phyloP scores from a whole-genome alignment of 2,329 filamentous ascomycete genomes.

The Saccharata proteae region DNA sequence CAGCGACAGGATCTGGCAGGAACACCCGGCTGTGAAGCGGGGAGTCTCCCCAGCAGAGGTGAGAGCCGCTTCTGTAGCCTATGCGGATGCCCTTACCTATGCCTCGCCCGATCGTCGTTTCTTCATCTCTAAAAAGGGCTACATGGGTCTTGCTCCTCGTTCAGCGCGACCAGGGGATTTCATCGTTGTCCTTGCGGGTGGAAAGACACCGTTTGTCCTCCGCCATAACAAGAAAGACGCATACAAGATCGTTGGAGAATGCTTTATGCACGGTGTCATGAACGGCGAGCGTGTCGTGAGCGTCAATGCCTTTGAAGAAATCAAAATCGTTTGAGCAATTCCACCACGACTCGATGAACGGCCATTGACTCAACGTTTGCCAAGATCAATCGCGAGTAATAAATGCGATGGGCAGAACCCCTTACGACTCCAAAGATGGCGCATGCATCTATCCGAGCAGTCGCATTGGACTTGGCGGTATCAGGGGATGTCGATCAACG shows the following conservation, averaged over 20 bases:
- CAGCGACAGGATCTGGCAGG: too few relatives aligned
- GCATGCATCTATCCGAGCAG: too few relatives aligned
- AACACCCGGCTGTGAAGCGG: background rate
- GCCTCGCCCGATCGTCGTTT: slow-evolving; percentile 10
- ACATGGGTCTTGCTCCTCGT: slow-evolving; percentile 14
- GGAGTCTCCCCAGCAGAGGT: background rate
- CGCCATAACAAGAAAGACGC: slow-evolving; percentile 2
- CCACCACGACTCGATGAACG: too few relatives aligned
- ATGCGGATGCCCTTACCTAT: background rate
- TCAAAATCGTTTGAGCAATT: background rate
- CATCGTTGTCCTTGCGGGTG: slow-evolving; percentile 11
- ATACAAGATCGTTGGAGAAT: slow-evolving; percentile 9
- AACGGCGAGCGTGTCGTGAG: slow-evolving; percentile 3
- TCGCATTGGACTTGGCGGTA: too few relatives aligned
- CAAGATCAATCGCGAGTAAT: too few relatives aligned
- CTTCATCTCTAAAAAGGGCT: slow-evolving; percentile 13
- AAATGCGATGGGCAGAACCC: too few relatives aligned
- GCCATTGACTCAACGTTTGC: too few relatives aligned
- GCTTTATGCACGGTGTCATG: slow-evolving; percentile 10
- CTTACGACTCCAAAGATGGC: too few relatives aligned
- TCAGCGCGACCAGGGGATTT: slow-evolving; percentile 10
- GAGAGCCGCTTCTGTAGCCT: background rate
- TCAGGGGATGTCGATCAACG: too few relatives aligned
- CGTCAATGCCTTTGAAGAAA: background rate
- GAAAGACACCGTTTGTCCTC: slow-evolving; percentile 13